Conservation (phyloP, 78 protist genomes). For the Polysphondylium violaceum region DNA sequence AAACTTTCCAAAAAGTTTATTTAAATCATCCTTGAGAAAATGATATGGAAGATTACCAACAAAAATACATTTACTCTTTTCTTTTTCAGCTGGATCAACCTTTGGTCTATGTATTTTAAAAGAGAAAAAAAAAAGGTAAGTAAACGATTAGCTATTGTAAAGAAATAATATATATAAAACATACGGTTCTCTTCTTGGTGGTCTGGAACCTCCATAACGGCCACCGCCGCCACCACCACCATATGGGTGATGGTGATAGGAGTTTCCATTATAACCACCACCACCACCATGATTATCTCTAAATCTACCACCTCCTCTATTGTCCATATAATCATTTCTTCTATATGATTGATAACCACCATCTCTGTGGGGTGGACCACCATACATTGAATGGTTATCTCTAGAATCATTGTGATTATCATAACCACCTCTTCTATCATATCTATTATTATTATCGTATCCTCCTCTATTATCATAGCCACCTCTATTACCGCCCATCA, state of each 20-base stretch:
- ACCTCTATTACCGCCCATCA: background rate
- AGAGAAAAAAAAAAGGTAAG: background rate
- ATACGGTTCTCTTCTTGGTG: slow-evolving; percentile 48
- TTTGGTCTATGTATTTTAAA: background rate
- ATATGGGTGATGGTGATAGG: slow-evolving; percentile 10
- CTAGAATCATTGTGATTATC: background rate
- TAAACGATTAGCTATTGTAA: background rate
- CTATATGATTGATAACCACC: background rate
- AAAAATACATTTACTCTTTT: slow-evolving; percentile 74
- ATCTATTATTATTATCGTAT: background rate
- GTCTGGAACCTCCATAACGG: background rate
- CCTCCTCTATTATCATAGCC: background rate
- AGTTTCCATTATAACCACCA: slow-evolving; percentile 24
- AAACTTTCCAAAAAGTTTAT: slow-evolving; percentile 58
- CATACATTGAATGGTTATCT: background rate
- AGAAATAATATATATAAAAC: background rate
- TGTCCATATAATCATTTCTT: background rate
- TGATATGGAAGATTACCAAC: slow-evolving; percentile 83
- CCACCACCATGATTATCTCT: slow-evolving; percentile 35
- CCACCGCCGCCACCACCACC: slow-evolving; percentile 10
- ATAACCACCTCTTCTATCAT: background rate
- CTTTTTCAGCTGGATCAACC: slow-evolving; percentile 59
- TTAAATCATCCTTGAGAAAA: slow-evolving; percentile 44
- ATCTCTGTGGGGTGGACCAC: slow-evolving; percentile 10
- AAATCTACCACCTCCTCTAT: slow-evolving; percentile 6